phyloP scores from a whole-genome alignment of 768 basidiomycete genomes.

The Coprinellus aureogranulatus region DNA sequence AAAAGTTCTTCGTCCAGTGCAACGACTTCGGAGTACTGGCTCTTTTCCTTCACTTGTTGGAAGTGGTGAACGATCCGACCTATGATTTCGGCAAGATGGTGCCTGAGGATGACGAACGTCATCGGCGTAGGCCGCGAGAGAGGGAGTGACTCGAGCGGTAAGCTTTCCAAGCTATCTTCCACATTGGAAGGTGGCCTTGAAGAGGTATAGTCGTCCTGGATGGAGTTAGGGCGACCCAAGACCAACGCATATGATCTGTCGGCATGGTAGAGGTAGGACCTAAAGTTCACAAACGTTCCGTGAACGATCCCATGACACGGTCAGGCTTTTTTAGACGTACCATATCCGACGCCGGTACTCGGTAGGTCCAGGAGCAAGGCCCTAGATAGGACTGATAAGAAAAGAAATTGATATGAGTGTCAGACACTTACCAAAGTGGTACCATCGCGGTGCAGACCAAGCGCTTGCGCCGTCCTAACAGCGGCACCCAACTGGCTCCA shows the following conservation, averaged over 20 bases:
- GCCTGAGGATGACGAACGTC: conserved; percentile 86
- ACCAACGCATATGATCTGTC: conserved; percentile 90
- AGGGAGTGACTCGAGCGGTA: conserved; percentile 49
- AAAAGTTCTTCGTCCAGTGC: conserved; percentile 81
- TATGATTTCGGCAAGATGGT: conserved; percentile 79
- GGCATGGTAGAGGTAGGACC: conserved; percentile 91
- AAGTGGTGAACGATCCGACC: conserved; percentile 92
- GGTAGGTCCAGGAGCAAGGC: conserved; percentile 69
- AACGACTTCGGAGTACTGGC: conserved; percentile 81
- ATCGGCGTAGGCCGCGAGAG: conserved; percentile 74
- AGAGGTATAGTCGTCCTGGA: conserved; percentile 87
- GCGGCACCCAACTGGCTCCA: conserved; percentile 96
- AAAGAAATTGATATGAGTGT: conserved; percentile 5
- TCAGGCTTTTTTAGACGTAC: conserved; percentile 34
- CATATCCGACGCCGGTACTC: conserved; percentile 91
- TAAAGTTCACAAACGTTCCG: conserved; percentile 2
- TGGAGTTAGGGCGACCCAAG: conserved; percentile 85
- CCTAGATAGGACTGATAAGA: conserved; percentile 34
- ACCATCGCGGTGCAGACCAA: conserved; percentile 89
- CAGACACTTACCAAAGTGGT: conserved; percentile 64
- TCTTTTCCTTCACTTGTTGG: conserved; percentile 75
- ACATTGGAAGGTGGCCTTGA: conserved; percentile 74
- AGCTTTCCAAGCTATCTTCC: conserved; percentile 53
- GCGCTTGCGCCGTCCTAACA: conserved; percentile 88
- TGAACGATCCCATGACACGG: neutral